These are phyloP conservation scores for Diplogelasinospora grovesii DNA, from an alignment of 495 filamentous ascomycete genomes.

Conservation along the genomic window DNA sequence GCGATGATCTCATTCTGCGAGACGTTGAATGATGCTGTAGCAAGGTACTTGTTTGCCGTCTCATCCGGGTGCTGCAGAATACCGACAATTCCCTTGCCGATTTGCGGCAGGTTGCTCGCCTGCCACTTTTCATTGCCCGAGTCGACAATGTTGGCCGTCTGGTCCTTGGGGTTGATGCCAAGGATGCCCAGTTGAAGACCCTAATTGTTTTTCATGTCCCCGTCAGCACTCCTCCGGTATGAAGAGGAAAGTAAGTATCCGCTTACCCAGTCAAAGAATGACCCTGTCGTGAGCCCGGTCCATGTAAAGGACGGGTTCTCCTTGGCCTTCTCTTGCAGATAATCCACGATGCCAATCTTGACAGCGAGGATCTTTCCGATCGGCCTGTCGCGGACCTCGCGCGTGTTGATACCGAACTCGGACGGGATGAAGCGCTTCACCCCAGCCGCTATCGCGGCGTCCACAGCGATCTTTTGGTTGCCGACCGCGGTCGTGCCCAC, in stretches of 20 bases:
- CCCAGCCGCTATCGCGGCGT: slow-evolving; percentile 52
- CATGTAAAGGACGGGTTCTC: slow-evolving; percentile 40
- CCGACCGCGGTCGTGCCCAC: slow-evolving; percentile 31
- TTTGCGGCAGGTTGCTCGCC: slow-evolving; percentile 37
- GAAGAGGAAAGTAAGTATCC: slow-evolving; percentile 7
- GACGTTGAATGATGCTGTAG: slow-evolving; percentile 42
- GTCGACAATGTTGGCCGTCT: slow-evolving; percentile 43
- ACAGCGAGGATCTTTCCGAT: slow-evolving; percentile 39
- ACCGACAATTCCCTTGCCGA: slow-evolving; percentile 43
- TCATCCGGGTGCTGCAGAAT: slow-evolving; percentile 44
- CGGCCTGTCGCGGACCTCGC: slow-evolving; percentile 20
- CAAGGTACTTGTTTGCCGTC: slow-evolving; percentile 48
- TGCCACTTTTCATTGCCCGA: slow-evolving; percentile 47
- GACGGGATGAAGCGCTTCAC: slow-evolving; percentile 59
- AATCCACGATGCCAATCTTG: slow-evolving; percentile 45
- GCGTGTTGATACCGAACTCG: slow-evolving; percentile 54
- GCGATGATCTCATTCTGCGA: slow-evolving; percentile 50
- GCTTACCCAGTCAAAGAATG: slow-evolving; percentile 46
- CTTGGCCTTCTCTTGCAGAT: slow-evolving; percentile 36
- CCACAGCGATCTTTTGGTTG: slow-evolving; percentile 45
- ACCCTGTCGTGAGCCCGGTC: slow-evolving; percentile 43
- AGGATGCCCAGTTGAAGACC: slow-evolving; percentile 32
- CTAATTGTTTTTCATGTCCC: too few species aligned
- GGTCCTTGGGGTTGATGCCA: slow-evolving; percentile 36
- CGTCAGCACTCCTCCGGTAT: not conserved